Base-by-base conservation (phyloP, 345 rosid genomes). In the Gossypium ekmanianum region DNA sequence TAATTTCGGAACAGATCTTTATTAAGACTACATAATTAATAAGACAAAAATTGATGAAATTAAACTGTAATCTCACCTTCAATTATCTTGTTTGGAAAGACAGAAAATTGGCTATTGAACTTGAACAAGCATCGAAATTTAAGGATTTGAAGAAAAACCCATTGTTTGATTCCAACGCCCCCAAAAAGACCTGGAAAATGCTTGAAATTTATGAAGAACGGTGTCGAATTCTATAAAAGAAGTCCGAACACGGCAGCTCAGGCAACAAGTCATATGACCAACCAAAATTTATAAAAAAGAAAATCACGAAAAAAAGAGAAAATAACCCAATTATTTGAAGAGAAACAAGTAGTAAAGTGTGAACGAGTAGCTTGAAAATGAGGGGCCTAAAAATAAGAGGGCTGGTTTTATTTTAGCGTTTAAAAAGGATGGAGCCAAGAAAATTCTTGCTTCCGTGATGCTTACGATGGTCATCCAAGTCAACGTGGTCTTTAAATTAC, bases 171-270 rank as follows among this genome's bases (percentile, higher is more conserved):
- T 27, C 34, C 59, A 48, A 14, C 34, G 51, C 22, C 50, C 61
- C 24, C 29, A 18, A 69, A 6, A 76, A 24, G 68, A 48, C 54
- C 61, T 27, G 6, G 20, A 69, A 69, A 58, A 52, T 9, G 43
- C 22, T 51, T 43, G 61, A 27, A 24, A 29, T 12, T 51, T 13
- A 6, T 6, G 61, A 24, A 13, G 54, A 59, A 51, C 10, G 13
- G 76, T 26, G 67, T 61, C 29, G 11, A 56, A 71, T 39, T 71
- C 55, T 61, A 26, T 54, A 54, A 11, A 48, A 54, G 45, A 70
- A 70, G 79, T 70, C 75, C 20, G 13, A 2, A 61, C 74, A 76
- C 51, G 79, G 79, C 63, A 66, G 34, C 55, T 55, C 16, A 27
- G 58, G 70, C 29, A 67, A 69, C 45, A 69, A 70, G 73, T 70